Evolutionary conservation across 176 grass and related monocot species (phyloP).

Genomic region (Oryza coarctata): DNA sequence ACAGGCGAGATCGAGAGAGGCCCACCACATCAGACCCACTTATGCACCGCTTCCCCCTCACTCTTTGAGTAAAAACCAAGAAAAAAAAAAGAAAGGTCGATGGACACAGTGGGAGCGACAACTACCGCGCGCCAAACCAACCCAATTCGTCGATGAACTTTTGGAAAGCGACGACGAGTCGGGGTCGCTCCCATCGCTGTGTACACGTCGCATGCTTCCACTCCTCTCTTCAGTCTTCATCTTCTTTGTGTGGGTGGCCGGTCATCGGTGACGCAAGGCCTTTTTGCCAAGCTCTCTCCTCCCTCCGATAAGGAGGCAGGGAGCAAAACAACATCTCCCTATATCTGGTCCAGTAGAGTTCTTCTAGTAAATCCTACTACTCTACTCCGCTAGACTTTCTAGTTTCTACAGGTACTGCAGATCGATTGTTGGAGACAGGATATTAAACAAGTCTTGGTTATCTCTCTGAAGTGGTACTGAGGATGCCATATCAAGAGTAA

Average conservation of each 20-base stretch:
- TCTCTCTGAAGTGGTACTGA: not conserved
- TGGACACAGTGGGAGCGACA: not conserved
- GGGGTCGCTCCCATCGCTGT: not conserved
- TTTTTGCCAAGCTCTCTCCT: not conserved
- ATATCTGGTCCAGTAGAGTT: constrained; percentile 9
- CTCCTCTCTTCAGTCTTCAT: not conserved
- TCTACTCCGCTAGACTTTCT: not conserved
- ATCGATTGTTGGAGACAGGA: not conserved
- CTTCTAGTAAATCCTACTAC: not conserved
- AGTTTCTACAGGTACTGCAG: not conserved
- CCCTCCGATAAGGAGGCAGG: not conserved
- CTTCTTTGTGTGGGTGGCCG: constrained; percentile 13
- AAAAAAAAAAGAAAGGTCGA: not conserved
- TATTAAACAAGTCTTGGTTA: not conserved
- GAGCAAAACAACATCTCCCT: not conserved
- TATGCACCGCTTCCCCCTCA: too few species aligned
- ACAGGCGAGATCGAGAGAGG: not conserved
- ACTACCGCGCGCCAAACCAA: not conserved
- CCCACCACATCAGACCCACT: not conserved
- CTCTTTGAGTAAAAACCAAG: constrained; percentile 28
- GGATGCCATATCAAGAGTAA: not conserved
- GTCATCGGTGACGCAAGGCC: not conserved
- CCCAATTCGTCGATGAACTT: not conserved
- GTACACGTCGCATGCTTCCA: not conserved
- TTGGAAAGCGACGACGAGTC: not conserved